Percentiles rank a stretch among this genome's conserved stretches.
Conservation (phyloP, 352 stramenopile species). For the Pythium phragmitis region DNA sequence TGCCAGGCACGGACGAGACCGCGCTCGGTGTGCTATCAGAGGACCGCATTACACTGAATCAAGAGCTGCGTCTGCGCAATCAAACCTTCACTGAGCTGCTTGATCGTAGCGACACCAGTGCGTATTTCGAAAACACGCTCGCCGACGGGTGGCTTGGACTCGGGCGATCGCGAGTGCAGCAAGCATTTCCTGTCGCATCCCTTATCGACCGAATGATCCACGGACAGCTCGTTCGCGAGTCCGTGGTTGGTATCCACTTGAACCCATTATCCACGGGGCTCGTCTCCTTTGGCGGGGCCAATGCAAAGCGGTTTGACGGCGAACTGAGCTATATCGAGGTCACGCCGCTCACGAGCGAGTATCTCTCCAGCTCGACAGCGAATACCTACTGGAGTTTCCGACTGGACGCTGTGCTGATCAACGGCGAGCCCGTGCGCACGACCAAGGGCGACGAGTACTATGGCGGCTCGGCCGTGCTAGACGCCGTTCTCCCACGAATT, state of each 20-base stretch:
- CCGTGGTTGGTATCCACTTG: conserved; percentile 19
- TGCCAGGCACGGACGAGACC: conserved; percentile 1
- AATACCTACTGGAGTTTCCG: conserved; percentile 11
- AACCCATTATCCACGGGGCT: conserved; percentile 16
- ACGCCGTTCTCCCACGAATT: conserved; percentile 15
- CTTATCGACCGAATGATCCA: conserved; percentile 6
- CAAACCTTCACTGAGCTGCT: conserved; percentile 14
- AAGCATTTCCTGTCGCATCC: conserved; percentile 11
- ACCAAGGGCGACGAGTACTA: neutral
- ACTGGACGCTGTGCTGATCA: conserved; percentile 14
- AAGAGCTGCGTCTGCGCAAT: neutral
- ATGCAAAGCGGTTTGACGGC: conserved; percentile 6
- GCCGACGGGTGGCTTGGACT: conserved; percentile 21
- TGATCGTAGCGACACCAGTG: neutral
- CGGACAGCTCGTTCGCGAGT: neutral
- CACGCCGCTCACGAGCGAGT: neutral
- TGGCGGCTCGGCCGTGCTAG: conserved; percentile 7
- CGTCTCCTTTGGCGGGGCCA: conserved; percentile 16
- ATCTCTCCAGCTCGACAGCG: neutral
- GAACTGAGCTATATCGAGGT: conserved; percentile 17
- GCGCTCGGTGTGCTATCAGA: conserved; percentile 15
- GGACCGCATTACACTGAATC: conserved; percentile 10
- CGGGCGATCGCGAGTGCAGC: neutral
- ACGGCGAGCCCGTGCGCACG: neutral
- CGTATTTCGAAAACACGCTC: conserved; percentile 12